These are phyloP conservation scores for Solanum megistacrolobum DNA, from an alignment of 257 asterid genomes.

Conservation along the genomic window DNA sequence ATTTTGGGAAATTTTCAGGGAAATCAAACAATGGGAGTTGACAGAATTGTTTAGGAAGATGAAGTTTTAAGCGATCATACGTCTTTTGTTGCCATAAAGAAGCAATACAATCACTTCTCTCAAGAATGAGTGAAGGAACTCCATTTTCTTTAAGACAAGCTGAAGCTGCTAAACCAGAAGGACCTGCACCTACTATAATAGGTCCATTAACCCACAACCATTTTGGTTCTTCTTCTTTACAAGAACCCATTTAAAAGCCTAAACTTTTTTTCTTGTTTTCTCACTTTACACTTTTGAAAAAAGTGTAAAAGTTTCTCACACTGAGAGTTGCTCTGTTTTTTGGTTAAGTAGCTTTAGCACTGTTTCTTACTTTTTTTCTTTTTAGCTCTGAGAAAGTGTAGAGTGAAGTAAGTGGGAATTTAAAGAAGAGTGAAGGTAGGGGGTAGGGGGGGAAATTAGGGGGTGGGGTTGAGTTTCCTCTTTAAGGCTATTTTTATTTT, in stretches of 20 bases:
- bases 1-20: slow-evolving; percentile 55
- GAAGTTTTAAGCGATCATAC: slow-evolving; percentile 79
- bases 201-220: slow-evolving; percentile 36
- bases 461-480: background rate
- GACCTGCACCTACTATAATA: slow-evolving; percentile 83
- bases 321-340: slow-evolving; percentile 13
- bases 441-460: background rate
- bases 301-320: background rate
- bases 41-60: slow-evolving; percentile 71
- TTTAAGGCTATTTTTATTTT: background rate
- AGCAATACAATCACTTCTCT: slow-evolving; percentile 67
- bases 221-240: slow-evolving; percentile 6
- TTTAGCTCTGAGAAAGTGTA: background rate
- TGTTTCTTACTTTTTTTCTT: background rate
- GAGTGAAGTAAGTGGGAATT: slow-evolving; percentile 17
- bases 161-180: slow-evolving; percentile 87
- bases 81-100: slow-evolving; percentile 69
- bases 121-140: slow-evolving; percentile 58
- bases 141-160: slow-evolving; percentile 64
- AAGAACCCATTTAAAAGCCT: slow-evolving; percentile 31
- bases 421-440: slow-evolving; percentile 5
- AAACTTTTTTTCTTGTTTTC: background rate
- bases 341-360: background rate
- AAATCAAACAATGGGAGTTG: slow-evolving; percentile 52
- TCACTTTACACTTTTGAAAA: background rate